phyloP scores from a whole-genome alignment of 495 filamentous ascomycete genomes.

The Sphaerosporella brunnea region DNA sequence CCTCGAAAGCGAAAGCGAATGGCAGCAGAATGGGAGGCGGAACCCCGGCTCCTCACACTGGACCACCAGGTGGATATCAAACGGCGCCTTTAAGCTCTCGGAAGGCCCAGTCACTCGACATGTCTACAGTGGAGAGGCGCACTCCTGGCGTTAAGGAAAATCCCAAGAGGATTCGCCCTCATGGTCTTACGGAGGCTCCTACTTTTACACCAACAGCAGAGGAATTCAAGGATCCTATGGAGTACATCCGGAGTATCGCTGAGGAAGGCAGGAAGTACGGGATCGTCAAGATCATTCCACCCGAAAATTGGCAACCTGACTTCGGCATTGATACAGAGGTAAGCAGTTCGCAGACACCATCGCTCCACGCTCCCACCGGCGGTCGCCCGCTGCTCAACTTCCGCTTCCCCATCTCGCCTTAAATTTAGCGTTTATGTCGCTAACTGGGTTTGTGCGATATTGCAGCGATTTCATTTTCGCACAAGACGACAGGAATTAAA shows the following conservation, averaged over 20 bases:
- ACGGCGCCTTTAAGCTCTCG: constrained; percentile 47
- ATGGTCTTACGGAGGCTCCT: constrained; percentile 76
- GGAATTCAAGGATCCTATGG: constrained; percentile 84
- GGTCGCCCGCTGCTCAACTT: no score
- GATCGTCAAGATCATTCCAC: constrained; percentile 86
- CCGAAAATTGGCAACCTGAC: constrained; percentile 77
- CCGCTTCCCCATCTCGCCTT: no score
- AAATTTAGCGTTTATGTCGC: no score
- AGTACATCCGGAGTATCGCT: constrained; percentile 77
- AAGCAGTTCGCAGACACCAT: constrained; percentile 25
- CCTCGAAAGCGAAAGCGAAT: constrained; percentile 24
- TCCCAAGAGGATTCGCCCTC: constrained; percentile 51
- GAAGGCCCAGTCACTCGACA: constrained; percentile 54
- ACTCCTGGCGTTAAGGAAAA: constrained; percentile 61
- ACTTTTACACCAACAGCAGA: constrained; percentile 81
- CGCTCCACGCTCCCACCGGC: no score
- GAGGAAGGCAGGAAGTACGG: constrained; percentile 73
- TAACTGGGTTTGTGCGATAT: no score
- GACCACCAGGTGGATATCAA: constrained; percentile 23
- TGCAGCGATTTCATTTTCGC: constrained; percentile 92
- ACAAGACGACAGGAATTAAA: constrained; percentile 95
- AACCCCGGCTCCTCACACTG: constrained; percentile 11
- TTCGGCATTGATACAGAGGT: constrained; percentile 98
- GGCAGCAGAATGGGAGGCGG: constrained; percentile 15
- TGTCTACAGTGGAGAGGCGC: constrained; percentile 79